Base-by-base conservation (phyloP, 2,329 filamentous ascomycete genomes). In the Herpotrichia juniperi region DNA sequence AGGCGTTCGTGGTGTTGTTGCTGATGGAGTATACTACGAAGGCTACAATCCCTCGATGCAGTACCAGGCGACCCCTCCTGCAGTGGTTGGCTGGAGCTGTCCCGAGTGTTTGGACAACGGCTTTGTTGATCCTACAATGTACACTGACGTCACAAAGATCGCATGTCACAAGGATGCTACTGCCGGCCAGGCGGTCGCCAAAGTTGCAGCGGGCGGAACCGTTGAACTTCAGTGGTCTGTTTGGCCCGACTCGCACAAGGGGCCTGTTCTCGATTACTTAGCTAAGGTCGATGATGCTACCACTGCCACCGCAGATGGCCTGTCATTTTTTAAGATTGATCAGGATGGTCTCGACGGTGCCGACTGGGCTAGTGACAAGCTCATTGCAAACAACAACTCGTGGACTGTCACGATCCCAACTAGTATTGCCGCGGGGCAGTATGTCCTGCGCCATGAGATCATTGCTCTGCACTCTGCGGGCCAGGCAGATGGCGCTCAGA, bases 191-290 rank as follows among this genome's bases (percentile, higher is more conserved):
- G 62, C 63, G 9, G 68, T 66, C 42, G 63, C 72, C 7, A 52
- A 64, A 12, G 69, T 69, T 28, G 69, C 65, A 43, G 64, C 73
- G 6, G 72, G 72, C n/a, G 61, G 56, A 31, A 65, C 66, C 32
- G 56, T 74, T 4, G 64, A 64, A 7, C 67, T 74, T 46, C 52
- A 59, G 37, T 72, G 67, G 68, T 12, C 37, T 21, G 25, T 21
- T n/a, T 40, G 87, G 87, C 86, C 87, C n/a, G 76, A 81, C 9
- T 81, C 78, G 48, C 83, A 90, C 75, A 79, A 86, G 58, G 84
- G 37, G 10, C 72, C 71, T 14, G 57, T 73, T 0, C 56, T 72
- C 54, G 65, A 71, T 54, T 74, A 74, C 59, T 66, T 74, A 5
- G 69, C 71, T 14, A 21, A 57, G 9, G 66, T 64, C 31, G 37